Evolutionary conservation across 371 early-diverging fungal genomes (phyloP).

Genomic region (Basidiobolus meristosporus): DNA sequence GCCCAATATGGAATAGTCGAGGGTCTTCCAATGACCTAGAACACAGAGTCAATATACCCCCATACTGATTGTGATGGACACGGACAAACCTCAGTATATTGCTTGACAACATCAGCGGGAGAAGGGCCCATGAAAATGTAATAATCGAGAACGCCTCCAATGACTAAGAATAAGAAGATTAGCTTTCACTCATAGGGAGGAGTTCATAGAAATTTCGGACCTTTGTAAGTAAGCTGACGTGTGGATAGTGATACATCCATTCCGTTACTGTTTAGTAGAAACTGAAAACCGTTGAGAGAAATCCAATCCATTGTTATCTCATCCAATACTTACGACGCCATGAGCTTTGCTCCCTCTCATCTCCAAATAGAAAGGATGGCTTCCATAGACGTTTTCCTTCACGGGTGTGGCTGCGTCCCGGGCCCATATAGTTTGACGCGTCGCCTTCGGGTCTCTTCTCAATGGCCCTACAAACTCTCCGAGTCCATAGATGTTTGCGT

Average conservation of each 20-base stretch:
- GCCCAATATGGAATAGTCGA: constrained; percentile 20
- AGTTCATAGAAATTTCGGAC: too few relatives aligned
- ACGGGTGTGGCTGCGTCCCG: constrained; percentile 29
- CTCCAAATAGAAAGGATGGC: constrained; percentile 52
- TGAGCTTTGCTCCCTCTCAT: constrained; percentile 36
- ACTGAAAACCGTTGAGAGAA: too few relatives aligned
- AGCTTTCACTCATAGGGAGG: too few relatives aligned
- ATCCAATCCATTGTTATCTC: too few relatives aligned
- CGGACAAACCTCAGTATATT: constrained; percentile 49
- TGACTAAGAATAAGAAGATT: too few relatives aligned
- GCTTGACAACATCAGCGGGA: constrained; percentile 29
- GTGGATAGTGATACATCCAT: constrained; percentile 42
- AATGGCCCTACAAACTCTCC: constrained; percentile 37
- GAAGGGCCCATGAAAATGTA: constrained; percentile 39
- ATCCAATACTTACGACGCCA: too few relatives aligned
- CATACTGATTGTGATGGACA: too few relatives aligned
- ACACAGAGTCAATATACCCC: too few relatives aligned
- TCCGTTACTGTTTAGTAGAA: constrained; percentile 43
- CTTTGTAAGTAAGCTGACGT: constrained; percentile 35
- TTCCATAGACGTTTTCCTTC: constrained; percentile 40
- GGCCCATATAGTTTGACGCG: constrained; percentile 24
- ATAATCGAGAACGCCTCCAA: constrained; percentile 45
- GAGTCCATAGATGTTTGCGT: constrained; percentile 48
- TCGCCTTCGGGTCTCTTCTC: constrained; percentile 12
- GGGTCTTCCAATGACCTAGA: constrained; percentile 43